Evolutionary conservation across 1,284 basidiomycete species (phyloP).

Genomic region (Ustilago hordei): DNA sequence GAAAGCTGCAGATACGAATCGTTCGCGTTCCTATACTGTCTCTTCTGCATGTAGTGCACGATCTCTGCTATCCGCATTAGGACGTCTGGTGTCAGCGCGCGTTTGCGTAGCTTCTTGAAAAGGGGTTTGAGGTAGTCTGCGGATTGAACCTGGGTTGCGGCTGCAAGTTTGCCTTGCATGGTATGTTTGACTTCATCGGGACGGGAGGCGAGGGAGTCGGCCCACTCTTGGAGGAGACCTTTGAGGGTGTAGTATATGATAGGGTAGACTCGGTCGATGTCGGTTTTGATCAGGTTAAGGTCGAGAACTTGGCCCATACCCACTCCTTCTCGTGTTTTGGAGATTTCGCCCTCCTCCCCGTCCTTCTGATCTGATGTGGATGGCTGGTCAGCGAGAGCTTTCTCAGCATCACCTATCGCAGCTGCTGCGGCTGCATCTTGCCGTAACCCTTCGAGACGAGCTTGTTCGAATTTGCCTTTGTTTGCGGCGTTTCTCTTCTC

Average conservation of each 20-base stretch:
- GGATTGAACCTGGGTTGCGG: slow-evolving; percentile 94
- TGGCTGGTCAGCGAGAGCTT: neutral
- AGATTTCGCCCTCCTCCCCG: neutral
- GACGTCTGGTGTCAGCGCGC: slow-evolving; percentile 87
- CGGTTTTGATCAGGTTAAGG: slow-evolving; percentile 83
- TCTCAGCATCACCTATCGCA: slow-evolving; percentile 3
- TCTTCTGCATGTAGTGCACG: slow-evolving; percentile 92
- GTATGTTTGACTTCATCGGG: slow-evolving; percentile 83
- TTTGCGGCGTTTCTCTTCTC: slow-evolving; percentile 70
- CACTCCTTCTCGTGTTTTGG: slow-evolving; percentile 53
- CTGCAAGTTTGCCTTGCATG: slow-evolving; percentile 90
- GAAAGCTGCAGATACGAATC: slow-evolving; percentile 95
- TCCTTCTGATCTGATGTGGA: neutral
- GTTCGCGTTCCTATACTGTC: slow-evolving; percentile 93
- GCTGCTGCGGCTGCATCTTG: slow-evolving; percentile 6
- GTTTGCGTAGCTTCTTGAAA: slow-evolving; percentile 86
- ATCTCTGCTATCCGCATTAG: slow-evolving; percentile 91
- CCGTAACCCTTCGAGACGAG: slow-evolving; percentile 16
- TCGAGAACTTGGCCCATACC: slow-evolving; percentile 66
- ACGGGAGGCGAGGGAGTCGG: slow-evolving; percentile 88
- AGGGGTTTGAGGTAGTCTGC: slow-evolving; percentile 96
- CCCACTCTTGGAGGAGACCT: slow-evolving; percentile 91
- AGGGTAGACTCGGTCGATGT: slow-evolving; percentile 96
- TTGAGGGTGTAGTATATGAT: slow-evolving; percentile 97
- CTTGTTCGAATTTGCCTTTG: slow-evolving; percentile 52